Evolutionary conservation across 164 flowering plant genomes (phyloP).

Genomic region (Vitis rupestris): DNA sequence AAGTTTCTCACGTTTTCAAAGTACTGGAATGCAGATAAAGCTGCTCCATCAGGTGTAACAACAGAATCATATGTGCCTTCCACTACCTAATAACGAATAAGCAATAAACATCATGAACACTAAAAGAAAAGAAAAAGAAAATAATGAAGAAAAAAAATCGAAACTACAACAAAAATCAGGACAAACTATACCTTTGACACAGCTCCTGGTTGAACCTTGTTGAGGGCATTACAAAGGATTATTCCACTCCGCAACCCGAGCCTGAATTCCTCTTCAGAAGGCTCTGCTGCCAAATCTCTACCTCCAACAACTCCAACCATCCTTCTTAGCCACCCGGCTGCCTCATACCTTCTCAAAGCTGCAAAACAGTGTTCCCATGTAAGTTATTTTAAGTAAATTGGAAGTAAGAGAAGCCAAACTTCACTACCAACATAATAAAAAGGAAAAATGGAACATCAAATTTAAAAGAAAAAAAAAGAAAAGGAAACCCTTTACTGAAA

Average conservation of each 20-base stretch:
- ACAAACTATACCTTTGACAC: conserved; percentile 62
- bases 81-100: conserved; percentile 41
- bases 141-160: background rate
- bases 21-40: conserved; percentile 59
- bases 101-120: background rate
- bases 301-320: conserved; percentile 41
- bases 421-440: too few species aligned
- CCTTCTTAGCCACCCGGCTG: conserved; percentile 49
- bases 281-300: conserved; percentile 79
- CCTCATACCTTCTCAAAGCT: conserved; percentile 53
- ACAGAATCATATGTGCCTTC: conserved; percentile 53
- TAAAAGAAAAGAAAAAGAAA: background rate
- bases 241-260: conserved; percentile 85
- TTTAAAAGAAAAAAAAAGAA: too few species aligned
- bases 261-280: conserved; percentile 89
- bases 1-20: conserved; percentile 69
- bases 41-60: conserved; percentile 55
- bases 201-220: conserved; percentile 83
- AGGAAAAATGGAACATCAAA: too few species aligned
- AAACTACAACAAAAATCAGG: conserved; percentile 1
- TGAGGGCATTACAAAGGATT: conserved; percentile 79
- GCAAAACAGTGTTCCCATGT: background rate
- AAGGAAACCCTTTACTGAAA: too few species aligned
- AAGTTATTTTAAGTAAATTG: background rate
- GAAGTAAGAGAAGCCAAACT: too few species aligned